Conservation (phyloP, 2,329 filamentous ascomycete species). For the Dactylellina parvicollis region DNA sequence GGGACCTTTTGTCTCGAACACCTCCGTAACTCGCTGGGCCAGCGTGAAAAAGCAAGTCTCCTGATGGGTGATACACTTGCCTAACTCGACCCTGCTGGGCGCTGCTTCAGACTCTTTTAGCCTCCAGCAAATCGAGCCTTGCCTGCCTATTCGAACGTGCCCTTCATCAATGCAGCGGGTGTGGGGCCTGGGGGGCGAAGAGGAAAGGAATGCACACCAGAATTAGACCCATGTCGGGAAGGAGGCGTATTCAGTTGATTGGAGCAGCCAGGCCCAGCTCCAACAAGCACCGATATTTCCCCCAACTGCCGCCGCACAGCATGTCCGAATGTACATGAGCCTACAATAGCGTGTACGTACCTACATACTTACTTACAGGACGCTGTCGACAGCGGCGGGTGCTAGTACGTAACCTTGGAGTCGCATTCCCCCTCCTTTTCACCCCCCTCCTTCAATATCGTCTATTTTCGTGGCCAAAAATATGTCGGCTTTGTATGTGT, state of each 20-base stretch:
- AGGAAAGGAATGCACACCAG: conserved; percentile 38
- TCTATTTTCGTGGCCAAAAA: conserved; percentile 27
- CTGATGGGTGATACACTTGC: conserved; percentile 44
- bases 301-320: conserved; percentile 50
- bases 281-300: conserved; percentile 47
- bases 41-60: conserved; percentile 31
- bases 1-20: conserved; percentile 19
- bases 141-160: conserved; percentile 16
- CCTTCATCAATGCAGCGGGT: conserved; percentile 13
- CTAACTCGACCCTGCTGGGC: conserved; percentile 42
- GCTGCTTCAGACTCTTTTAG: conserved; percentile 43
- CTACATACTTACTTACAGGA: neutral
- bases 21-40: conserved; percentile 39
- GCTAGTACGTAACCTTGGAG: conserved; percentile 5
- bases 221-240: conserved; percentile 42
- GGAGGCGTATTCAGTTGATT: conserved; percentile 42
- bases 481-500: too few relatives aligned
- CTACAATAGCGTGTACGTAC: too few relatives aligned
- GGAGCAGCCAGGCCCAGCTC: conserved; percentile 41
- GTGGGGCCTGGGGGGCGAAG: conserved; percentile 33
- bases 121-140: conserved; percentile 20
- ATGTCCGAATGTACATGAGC: neutral
- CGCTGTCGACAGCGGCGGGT: neutral
- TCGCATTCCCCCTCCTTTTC: neutral
- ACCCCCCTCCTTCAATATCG: neutral